phyloP scores from a whole-genome alignment of 441 rosid genomes.

The Geranium incanum region DNA sequence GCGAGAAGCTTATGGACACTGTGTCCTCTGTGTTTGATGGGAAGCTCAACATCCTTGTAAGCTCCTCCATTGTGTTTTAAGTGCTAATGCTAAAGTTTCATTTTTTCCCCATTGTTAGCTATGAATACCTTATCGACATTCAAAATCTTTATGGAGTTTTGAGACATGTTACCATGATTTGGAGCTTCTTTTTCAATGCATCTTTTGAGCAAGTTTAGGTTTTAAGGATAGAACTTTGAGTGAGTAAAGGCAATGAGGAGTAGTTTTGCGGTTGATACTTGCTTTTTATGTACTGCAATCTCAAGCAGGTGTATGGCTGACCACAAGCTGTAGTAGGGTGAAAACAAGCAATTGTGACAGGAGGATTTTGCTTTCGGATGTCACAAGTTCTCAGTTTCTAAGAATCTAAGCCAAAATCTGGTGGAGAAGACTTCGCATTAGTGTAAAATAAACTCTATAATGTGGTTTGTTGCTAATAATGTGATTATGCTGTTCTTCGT shows the following conservation, averaged over 20 bases:
- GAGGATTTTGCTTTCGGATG: constrained; percentile 4
- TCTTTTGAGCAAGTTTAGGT: neutral
- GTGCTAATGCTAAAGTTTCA: neutral
- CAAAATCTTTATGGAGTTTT: neutral
- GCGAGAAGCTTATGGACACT: constrained; percentile 38
- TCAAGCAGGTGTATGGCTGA: neutral
- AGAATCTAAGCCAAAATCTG: neutral
- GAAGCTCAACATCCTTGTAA: constrained; percentile 58
- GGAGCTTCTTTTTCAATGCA: neutral
- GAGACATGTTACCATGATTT: constrained; percentile 1
- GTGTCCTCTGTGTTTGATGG: constrained; percentile 40
- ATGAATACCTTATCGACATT: neutral
- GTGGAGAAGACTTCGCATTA: neutral
- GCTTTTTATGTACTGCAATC: neutral
- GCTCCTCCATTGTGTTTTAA: neutral
- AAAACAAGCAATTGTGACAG: neutral
- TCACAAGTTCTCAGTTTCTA: neutral
- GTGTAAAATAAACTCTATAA: neutral
- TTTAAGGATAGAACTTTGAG: neutral
- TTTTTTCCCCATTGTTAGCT: neutral
- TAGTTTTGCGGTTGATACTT: neutral
- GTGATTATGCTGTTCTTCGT: neutral
- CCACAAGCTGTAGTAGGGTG: neutral
- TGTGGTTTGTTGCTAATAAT: neutral
- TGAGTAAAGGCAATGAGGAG: neutral